Evolutionary conservation across 2,329 filamentous ascomycete genomes (phyloP).

Genomic region (Cladosporium austrohemisphaericum): DNA sequence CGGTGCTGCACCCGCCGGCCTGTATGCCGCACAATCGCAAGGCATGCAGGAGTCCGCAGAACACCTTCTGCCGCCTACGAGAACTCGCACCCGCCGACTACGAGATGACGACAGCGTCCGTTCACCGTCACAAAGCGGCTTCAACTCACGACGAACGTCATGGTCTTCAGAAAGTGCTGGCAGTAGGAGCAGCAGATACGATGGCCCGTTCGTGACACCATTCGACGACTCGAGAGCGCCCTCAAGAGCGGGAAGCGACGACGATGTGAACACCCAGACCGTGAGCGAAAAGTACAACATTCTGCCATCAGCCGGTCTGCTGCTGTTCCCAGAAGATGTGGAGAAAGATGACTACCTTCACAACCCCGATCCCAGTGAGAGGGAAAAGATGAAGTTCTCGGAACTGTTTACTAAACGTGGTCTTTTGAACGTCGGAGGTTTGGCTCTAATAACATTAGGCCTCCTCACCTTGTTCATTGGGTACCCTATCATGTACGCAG

Average conservation of each 20-base stretch:
- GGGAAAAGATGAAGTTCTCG: conserved; percentile 54
- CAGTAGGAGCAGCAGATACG: conserved; percentile 50
- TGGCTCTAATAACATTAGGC: conserved; percentile 58
- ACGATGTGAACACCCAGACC: conserved; percentile 67
- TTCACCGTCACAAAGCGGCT: conserved; percentile 49
- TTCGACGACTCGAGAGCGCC: conserved; percentile 59
- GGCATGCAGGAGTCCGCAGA: conserved; percentile 44
- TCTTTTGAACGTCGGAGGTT: conserved; percentile 60
- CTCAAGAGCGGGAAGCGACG: conserved; percentile 60
- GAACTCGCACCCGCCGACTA: conserved; percentile 47
- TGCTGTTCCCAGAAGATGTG: conserved; percentile 68
- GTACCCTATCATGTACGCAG: conserved; percentile 61
- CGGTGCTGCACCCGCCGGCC: conserved; percentile 29
- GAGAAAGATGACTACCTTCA: conserved; percentile 71
- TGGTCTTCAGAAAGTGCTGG: conserved; percentile 58
- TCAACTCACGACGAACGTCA: conserved; percentile 61
- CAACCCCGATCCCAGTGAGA: conserved; percentile 64
- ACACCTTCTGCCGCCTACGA: conserved; percentile 48
- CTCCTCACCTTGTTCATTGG: conserved; percentile 64
- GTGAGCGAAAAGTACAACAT: conserved; percentile 73
- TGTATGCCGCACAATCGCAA: conserved; percentile 19
- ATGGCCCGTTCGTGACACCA: conserved; percentile 47
- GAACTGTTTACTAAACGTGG: conserved; percentile 64
- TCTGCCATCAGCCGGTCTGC: conserved; percentile 60
- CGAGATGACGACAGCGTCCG: conserved; percentile 50